phyloP scores from a whole-genome alignment of 306 rosid species.

The Nissolia schottii region DNA sequence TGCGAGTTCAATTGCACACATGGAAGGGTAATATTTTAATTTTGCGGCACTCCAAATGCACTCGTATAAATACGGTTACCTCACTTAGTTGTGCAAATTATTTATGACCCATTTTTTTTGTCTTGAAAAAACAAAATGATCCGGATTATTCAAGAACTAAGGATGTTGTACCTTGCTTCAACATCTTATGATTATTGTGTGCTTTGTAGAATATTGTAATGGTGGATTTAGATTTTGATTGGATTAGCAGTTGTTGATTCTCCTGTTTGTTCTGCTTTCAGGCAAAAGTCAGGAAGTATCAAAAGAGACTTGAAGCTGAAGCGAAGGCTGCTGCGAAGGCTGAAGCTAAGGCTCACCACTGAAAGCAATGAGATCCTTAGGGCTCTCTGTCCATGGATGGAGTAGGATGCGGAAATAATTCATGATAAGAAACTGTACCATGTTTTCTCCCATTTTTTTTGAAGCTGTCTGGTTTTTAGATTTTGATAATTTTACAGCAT shows the following conservation, averaged over 20 bases:
- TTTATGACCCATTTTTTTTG: too few species aligned
- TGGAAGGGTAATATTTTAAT: too few species aligned
- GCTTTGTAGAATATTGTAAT: background rate
- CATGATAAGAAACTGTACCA: constrained; percentile 27
- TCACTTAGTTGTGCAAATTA: too few species aligned
- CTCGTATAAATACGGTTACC: too few species aligned
- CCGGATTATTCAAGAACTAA: background rate
- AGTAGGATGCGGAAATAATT: constrained; percentile 53
- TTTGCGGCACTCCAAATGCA: too few species aligned
- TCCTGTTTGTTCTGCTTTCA: constrained; percentile 25
- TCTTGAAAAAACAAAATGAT: too few species aligned
- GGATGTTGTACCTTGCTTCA: background rate
- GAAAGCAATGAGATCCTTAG: constrained; percentile 28
- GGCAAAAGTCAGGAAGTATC: constrained; percentile 90
- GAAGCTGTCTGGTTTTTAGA: constrained; percentile 25
- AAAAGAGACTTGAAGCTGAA: constrained; percentile 51
- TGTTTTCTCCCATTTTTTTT: constrained; percentile 26
- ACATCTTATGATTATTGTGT: background rate
- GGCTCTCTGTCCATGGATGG: constrained; percentile 19
- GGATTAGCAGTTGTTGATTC: background rate
- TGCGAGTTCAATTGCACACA: too few species aligned
- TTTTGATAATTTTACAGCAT: constrained; percentile 24
- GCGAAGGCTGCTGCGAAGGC: constrained; percentile 56
- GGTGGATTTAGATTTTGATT: background rate
- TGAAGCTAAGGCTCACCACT: constrained; percentile 50